Evolutionary conservation across 441 rosid species (phyloP).

Genomic region (Populus hybrid): DNA sequence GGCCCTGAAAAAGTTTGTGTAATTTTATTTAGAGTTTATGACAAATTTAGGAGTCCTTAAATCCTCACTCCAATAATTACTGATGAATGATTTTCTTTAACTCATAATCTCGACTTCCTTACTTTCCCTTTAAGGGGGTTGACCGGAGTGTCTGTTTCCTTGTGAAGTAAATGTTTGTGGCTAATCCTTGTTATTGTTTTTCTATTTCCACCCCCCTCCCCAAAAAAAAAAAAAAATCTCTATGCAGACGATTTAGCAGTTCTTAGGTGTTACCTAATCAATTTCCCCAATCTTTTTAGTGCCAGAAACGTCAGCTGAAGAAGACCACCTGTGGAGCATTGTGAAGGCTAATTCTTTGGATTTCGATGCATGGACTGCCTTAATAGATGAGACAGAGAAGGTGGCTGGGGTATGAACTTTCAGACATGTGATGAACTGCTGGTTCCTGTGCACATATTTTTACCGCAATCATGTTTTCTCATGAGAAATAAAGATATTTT

Average conservation of each 20-base stretch:
- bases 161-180: background rate
- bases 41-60: background rate
- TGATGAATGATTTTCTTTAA: background rate
- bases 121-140: no score
- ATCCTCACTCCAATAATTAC: background rate
- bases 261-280: background rate
- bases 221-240: background rate
- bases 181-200: background rate
- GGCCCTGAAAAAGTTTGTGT: background rate
- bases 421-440: background rate
- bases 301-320: conserved; percentile 64
- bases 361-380: conserved; percentile 88
- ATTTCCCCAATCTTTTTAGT: conserved; percentile 11
- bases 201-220: background rate
- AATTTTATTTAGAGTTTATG: background rate
- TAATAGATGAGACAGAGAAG: conserved; percentile 94
- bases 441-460: background rate
- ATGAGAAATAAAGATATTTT: background rate
- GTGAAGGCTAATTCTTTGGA: conserved; percentile 79
- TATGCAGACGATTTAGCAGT: background rate
- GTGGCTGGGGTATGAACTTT: conserved; percentile 63
- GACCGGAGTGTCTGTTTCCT: no score
- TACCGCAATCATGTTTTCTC: background rate
- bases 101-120: background rate
- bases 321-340: conserved; percentile 87